Percentiles rank a stretch among this genome's conserved stretches.
These are phyloP conservation scores for Kazachstania sp. DNA, from an alignment of 1,139 yeast genomes.

Conservation along the genomic window DNA sequence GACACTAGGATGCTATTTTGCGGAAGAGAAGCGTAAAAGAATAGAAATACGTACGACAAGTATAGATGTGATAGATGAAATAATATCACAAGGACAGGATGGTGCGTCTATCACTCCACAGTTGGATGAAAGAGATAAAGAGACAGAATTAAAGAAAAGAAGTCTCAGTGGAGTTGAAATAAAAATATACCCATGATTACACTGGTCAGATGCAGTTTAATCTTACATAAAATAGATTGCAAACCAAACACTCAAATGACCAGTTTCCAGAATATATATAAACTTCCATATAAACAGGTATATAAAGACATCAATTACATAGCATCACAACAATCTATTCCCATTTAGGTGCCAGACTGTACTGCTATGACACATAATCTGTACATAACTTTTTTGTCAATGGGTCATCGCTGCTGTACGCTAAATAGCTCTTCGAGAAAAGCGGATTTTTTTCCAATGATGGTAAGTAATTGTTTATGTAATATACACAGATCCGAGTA, in stretches of 20 bases:
- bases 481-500: neutral
- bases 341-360: too few relatives aligned
- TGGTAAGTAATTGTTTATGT: too few relatives aligned
- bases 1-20: conserved; percentile 45
- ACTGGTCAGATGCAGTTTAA: neutral
- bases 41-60: conserved; percentile 52
- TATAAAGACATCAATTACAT: neutral
- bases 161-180: conserved; percentile 53
- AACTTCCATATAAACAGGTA: too few relatives aligned
- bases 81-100: conserved; percentile 4
- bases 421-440: too few relatives aligned
- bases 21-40: conserved; percentile 37
- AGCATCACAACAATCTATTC: neutral
- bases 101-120: conserved; percentile 25
- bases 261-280: too few relatives aligned
- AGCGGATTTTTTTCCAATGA: too few relatives aligned
- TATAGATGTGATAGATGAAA: conserved; percentile 56
- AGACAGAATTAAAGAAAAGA: conserved; percentile 40
- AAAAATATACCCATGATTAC: conserved; percentile 33
- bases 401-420: too few relatives aligned
- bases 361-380: neutral
- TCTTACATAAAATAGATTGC: too few relatives aligned
- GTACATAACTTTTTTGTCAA: too few relatives aligned
- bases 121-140: conserved; percentile 33
- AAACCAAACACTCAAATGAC: too few relatives aligned